phyloP scores from a whole-genome alignment of 495 filamentous ascomycete genomes.

The Neurospora discreta region DNA sequence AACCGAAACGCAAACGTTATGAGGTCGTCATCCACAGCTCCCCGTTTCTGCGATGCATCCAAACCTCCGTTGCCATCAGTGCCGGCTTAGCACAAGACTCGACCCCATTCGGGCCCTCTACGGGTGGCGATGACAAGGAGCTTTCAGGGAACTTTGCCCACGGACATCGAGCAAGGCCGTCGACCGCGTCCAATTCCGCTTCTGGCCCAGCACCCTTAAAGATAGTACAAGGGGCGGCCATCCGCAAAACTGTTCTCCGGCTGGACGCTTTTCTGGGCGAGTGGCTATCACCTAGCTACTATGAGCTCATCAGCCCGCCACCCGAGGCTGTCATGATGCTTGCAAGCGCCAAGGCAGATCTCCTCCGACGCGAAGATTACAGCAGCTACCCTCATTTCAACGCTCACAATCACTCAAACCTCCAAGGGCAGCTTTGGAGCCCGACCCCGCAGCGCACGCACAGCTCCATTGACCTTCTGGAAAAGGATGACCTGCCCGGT shows the following conservation, averaged over 20 bases:
- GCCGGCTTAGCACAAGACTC: constrained; percentile 68
- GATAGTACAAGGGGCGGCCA: background rate
- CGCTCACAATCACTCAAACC: constrained; percentile 20
- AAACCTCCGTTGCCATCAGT: constrained; percentile 83
- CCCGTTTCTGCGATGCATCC: constrained; percentile 84
- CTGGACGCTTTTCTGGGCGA: constrained; percentile 91
- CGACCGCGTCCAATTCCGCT: background rate
- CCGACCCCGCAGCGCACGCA: background rate
- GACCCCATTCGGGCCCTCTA: constrained; percentile 19
- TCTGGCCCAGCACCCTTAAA: background rate
- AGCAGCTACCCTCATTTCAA: constrained; percentile 34
- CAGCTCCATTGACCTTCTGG: constrained; percentile 9
- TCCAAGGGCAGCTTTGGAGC: constrained; percentile 32
- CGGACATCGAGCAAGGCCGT: constrained; percentile 6
- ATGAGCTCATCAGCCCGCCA: constrained; percentile 80
- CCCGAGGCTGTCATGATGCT: constrained; percentile 80
- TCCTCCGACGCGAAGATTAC: constrained; percentile 60
- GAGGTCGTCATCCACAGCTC: constrained; percentile 82
- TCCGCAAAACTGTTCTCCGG: constrained; percentile 52
- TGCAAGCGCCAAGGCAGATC: constrained; percentile 71
- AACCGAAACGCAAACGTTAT: constrained; percentile 46
- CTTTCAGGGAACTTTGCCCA: background rate
- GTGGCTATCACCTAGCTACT: constrained; percentile 91
- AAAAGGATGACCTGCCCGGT: constrained; percentile 8
- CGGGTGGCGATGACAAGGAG: constrained; percentile 2